Evolutionary conservation across 1,284 basidiomycete species (phyloP), one percentile per base, ranked within the genome.

Genomic region (Leccinum solheimii): DNA sequence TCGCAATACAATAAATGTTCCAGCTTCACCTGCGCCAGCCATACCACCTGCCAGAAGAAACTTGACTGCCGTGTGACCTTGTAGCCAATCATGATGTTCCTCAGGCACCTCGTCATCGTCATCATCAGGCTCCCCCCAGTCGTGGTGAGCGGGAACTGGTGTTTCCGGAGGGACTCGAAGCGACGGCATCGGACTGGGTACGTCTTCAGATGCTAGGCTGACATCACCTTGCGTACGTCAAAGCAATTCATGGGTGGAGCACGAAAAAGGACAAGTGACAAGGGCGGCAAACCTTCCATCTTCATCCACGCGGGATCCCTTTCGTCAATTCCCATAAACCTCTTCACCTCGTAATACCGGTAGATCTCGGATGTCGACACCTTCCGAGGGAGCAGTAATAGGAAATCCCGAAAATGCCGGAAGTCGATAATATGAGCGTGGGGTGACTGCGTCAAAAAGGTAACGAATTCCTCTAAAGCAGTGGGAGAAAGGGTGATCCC

Each of bases 1-100:
- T 55, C 21, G n/a, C 30, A n/a, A 34, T 9, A 60, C 51, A 53
- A 13, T 38, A 45, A 57, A 59, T 40, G 11, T 1, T 45, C 11
- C 43, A 21, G 34, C 21, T 84, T 77, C 72, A 93, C 94, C 91
- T 65, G 92, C 93, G 59, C 97, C 97, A 14, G 97, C 97, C 16
- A 97, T 81, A 16, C 97, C 97, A 45, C 97, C 97, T 1, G 97
- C 97, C 13, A 95, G 77, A 51, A 99, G 83, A 77, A 97, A 99
- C 72, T 91, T 92, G 75, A 94, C 78, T 2, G 95, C 91, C 1
- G 91, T 88, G 64, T 86, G 81, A 23, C 87, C 84, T 66, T 86
- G 86, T 56, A 96, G 76, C 80, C 86, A 84, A 57, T 80, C 79
- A 55, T 86, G 86, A 34, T 82, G 80, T 53, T 89, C 86, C 32